Percentiles rank a stretch among this genome's conserved stretches.
Evolutionary conservation across 148 eudicot genomes (phyloP).

Genomic region (Suaeda aralocaspica): DNA sequence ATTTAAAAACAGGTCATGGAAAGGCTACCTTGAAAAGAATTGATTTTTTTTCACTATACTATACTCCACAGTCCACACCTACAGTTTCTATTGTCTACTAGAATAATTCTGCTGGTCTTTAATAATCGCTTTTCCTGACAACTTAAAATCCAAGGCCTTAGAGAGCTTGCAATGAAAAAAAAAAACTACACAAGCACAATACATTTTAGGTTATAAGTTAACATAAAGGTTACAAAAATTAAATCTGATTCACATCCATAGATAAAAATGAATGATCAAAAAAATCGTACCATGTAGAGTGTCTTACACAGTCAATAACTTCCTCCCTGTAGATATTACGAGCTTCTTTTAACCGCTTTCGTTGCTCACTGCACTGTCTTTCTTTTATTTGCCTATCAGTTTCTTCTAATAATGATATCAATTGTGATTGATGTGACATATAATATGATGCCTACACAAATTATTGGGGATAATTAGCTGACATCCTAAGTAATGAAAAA

Average conservation of each 20-base stretch:
- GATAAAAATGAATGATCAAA: not conserved
- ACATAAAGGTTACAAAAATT: too few species aligned
- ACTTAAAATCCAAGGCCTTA: not conserved
- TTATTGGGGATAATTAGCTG: not conserved
- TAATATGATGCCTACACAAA: constrained; percentile 76
- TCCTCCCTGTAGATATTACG: constrained; percentile 80
- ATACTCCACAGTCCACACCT: not conserved
- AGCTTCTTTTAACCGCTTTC: constrained; percentile 84
- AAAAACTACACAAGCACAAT: not conserved
- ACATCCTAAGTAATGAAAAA: not conserved
- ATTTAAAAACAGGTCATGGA: too few species aligned
- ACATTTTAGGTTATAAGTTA: too few species aligned
- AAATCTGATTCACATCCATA: too few species aligned
- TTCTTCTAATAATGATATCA: constrained; percentile 77
- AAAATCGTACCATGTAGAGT: constrained; percentile 67
- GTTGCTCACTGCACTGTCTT: constrained; percentile 58
- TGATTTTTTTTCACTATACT: too few species aligned
- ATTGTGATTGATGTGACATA: constrained; percentile 83
- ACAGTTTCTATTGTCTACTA: not conserved
- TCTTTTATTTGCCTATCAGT: constrained; percentile 85
- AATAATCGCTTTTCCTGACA: not conserved
- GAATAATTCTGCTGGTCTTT: not conserved
- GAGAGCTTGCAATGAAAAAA: not conserved
- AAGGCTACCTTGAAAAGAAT: too few species aligned
- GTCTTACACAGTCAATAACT: constrained; percentile 78